Percentiles rank a stretch among this genome's conserved stretches.
These are phyloP conservation scores for Euphrasia arctica DNA, from an alignment of 305 asterid species.

Conservation along the genomic window DNA sequence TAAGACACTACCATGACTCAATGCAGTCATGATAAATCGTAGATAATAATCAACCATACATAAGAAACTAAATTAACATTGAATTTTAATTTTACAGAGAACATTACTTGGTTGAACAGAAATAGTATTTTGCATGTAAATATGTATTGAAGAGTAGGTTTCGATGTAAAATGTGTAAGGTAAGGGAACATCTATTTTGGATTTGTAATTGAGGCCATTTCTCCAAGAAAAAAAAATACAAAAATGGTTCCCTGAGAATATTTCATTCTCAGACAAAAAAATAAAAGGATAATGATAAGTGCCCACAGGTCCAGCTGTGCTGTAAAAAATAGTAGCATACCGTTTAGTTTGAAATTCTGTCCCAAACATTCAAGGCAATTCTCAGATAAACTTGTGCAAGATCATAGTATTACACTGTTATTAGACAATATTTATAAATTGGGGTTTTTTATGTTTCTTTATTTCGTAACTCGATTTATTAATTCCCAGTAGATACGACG, in stretches of 20 bases:
- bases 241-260: neutral
- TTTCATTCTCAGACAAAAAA: conserved; percentile 5
- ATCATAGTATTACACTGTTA: neutral
- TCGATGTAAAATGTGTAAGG: neutral
- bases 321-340: neutral
- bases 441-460: neutral
- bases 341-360: neutral
- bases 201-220: neutral
- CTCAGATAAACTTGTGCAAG: conserved; percentile 1
- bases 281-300: neutral
- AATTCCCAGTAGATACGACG: conserved; percentile 13
- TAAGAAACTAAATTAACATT: neutral
- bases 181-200: conserved; percentile 5
- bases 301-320: conserved; percentile 8
- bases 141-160: neutral
- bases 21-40: conserved; percentile 1
- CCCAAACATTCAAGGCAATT: neutral
- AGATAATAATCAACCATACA: neutral
- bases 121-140: neutral
- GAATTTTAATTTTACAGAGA: neutral
- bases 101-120: neutral
- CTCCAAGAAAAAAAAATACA: conserved; percentile 11
- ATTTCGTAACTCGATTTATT: neutral
- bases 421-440: neutral
- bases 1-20: conserved; percentile 8